A percentile compares a stretch with the other conserved stretches of the same genome.
These are phyloP conservation scores for Yarrowia sp. DNA, from an alignment of 805 yeast species.

Conservation along the genomic window DNA sequence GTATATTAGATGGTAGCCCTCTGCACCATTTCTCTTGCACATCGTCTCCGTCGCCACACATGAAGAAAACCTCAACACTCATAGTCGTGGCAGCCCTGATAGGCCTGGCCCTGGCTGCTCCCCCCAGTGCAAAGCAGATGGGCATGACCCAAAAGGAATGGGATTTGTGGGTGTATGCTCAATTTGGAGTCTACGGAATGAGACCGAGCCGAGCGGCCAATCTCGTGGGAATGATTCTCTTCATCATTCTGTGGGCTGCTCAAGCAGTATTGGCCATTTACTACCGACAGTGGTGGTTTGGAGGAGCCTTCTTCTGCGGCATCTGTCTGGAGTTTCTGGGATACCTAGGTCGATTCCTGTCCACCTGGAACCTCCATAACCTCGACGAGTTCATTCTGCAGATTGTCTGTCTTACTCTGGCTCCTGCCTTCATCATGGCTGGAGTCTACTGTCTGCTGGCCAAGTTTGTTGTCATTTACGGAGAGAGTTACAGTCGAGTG, in stretches of 20 bases:
- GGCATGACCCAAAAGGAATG: background rate
- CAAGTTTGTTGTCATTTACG: slow-evolving; percentile 57
- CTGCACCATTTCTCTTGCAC: background rate
- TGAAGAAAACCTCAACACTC: background rate
- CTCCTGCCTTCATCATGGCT: slow-evolving; percentile 81
- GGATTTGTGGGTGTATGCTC: background rate
- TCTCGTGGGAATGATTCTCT: slow-evolving; percentile 51
- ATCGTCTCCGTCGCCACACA: background rate
- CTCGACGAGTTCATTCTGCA: slow-evolving; percentile 55
- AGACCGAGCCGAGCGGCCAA: slow-evolving; percentile 58
- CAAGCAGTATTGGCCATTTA: slow-evolving; percentile 46
- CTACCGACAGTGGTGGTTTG: slow-evolving; percentile 64
- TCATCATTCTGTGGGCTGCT: slow-evolving; percentile 45
- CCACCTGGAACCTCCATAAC: slow-evolving; percentile 37
- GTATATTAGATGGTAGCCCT: background rate
- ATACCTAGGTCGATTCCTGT: slow-evolving; percentile 57
- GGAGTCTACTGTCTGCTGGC: slow-evolving; percentile 73
- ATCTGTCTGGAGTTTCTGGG: slow-evolving; percentile 62
- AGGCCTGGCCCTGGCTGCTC: background rate
- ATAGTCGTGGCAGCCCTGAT: background rate
- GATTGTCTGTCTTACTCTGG: slow-evolving; percentile 63
- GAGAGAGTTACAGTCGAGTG: slow-evolving; percentile 49
- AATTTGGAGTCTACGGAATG: slow-evolving; percentile 36
- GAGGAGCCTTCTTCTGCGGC: slow-evolving; percentile 49
- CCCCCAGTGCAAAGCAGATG: slow-evolving; percentile 10